These are phyloP conservation scores for Grosmannia huntii DNA, from an alignment of 2,329 filamentous ascomycete genomes.

Conservation along the genomic window DNA sequence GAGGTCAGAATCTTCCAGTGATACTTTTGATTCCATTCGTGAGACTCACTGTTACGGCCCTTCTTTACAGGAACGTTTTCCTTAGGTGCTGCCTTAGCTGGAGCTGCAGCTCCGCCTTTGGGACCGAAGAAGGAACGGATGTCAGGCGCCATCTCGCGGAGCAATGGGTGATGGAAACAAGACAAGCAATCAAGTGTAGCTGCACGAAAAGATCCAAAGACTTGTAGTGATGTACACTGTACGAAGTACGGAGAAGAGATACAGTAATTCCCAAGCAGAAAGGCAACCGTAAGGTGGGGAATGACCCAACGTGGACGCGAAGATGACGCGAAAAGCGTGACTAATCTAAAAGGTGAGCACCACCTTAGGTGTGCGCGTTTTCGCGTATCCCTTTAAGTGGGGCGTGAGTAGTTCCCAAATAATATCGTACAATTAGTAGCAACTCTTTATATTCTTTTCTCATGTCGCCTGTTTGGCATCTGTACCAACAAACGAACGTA, in stretches of 20 bases:
- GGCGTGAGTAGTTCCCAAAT: too few relatives aligned
- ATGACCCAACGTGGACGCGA: constrained; percentile 18
- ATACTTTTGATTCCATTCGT: neutral
- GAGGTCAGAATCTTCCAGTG: neutral
- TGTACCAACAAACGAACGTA: too few relatives aligned
- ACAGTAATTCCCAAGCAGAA: neutral
- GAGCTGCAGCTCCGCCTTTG: constrained; percentile 31
- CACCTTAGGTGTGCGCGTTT: too few relatives aligned
- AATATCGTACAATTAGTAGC: too few relatives aligned
- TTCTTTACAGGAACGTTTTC: constrained; percentile 19
- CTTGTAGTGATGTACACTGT: neutral
- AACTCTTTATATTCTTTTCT: too few relatives aligned
- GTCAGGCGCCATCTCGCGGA: constrained; percentile 50
- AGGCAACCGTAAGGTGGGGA: neutral
- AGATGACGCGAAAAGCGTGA: constrained; percentile 32
- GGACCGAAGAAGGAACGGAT: constrained; percentile 65
- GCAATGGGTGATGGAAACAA: neutral
- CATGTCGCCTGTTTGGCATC: too few relatives aligned
- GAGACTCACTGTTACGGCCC: constrained; percentile 7
- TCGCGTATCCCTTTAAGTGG: too few relatives aligned
- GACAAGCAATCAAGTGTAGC: neutral
- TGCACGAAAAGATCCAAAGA: neutral
- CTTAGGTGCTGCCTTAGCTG: constrained; percentile 22
- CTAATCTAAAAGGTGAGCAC: constrained; percentile 11
- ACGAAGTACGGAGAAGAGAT: neutral